Evolutionary conservation across 352 stramenopile species (phyloP), one percentile per base, ranked within the genome.

Genomic region (Globisporangium recalcitrans): DNA sequence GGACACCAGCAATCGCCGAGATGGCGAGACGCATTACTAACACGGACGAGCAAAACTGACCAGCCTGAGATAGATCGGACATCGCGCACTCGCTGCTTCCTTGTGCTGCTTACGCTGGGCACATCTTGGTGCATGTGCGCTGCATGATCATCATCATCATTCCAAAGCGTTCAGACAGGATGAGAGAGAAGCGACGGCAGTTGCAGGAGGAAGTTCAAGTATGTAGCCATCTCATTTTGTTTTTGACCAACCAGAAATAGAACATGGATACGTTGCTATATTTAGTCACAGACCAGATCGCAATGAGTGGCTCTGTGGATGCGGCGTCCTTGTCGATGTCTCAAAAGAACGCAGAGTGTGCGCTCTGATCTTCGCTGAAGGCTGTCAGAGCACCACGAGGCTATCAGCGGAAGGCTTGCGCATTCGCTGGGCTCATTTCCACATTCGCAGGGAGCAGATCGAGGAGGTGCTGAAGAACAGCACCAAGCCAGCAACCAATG

Each of bases 381-480:
- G n/a, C n/a, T n/a, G n/a, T n/a, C n/a, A n/a, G n/a, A n/a, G n/a
- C n/a, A n/a, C n/a, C n/a, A n/a, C n/a, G n/a, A n/a, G n/a, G n/a
- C n/a, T 31, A 31, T 44, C 27, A 31, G 2, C 27, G 27, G 5
- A 31, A 31, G 27, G 5, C 14, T n/a, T 5, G 36, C n/a, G 36
- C 36, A 14, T 14, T 9, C 36, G 14, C 4, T 44, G 36, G 21
- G 38, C 14, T 54, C 56, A 62, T 54, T 62, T 54, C 44, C 56
- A 47, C 4, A 34, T 32, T 21, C 29, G 27, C 38, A 27, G 4
- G 62, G 61, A 76, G 4, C 73, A 87, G 36, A 69, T 81, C 4
- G 70, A 85, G 8, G 60, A 69, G n/a, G 48, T 77, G 7, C 67
- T 68, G 14, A 27, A 47, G 34, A 40, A 21, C 14, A 44, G 38